phyloP scores from a whole-genome alignment of 2,329 filamentous ascomycete genomes.

The Emmonsia crescens region DNA sequence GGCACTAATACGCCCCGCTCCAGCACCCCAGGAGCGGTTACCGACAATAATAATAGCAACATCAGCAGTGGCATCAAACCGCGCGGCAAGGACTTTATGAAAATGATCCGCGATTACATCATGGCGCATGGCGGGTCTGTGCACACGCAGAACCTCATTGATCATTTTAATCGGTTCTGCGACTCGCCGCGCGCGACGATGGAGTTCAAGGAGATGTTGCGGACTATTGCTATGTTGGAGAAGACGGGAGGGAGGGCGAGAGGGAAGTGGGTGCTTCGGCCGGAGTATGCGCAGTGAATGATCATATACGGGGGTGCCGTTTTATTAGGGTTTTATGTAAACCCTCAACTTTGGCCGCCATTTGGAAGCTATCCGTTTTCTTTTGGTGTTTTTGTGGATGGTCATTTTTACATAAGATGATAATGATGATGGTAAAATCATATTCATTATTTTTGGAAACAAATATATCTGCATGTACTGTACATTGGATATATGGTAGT shows the following conservation, averaged over 20 bases:
- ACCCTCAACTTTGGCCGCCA: no score
- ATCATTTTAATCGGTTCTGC: conserved; percentile 80
- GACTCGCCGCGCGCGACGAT: conserved; percentile 55
- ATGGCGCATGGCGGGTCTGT: conserved; percentile 64
- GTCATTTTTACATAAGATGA: background rate
- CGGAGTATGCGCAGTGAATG: conserved; percentile 36
- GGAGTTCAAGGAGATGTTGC: conserved; percentile 73
- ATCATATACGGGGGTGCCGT: background rate
- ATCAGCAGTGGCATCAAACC: conserved; percentile 17
- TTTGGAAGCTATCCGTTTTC: background rate
- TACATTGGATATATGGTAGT: no score
- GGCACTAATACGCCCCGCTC: conserved; percentile 36
- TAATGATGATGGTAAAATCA: background rate
- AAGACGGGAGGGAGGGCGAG: conserved; percentile 38
- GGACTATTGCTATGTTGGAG: conserved; percentile 62
- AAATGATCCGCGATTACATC: conserved; percentile 69
- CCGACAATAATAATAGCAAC: background rate
- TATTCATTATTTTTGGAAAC: background rate
- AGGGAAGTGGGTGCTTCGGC: conserved; percentile 49
- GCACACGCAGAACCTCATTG: conserved; percentile 73
- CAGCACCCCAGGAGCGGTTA: conserved; percentile 24
- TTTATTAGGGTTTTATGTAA: no score
- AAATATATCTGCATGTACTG: background rate
- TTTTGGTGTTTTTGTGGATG: no score
- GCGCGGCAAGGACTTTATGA: conserved; percentile 52